A percentile compares a stretch with the other conserved stretches of the same genome.
phyloP scores from a whole-genome alignment of 805 yeast species.

The Vanderwaltozyma tropicalis region DNA sequence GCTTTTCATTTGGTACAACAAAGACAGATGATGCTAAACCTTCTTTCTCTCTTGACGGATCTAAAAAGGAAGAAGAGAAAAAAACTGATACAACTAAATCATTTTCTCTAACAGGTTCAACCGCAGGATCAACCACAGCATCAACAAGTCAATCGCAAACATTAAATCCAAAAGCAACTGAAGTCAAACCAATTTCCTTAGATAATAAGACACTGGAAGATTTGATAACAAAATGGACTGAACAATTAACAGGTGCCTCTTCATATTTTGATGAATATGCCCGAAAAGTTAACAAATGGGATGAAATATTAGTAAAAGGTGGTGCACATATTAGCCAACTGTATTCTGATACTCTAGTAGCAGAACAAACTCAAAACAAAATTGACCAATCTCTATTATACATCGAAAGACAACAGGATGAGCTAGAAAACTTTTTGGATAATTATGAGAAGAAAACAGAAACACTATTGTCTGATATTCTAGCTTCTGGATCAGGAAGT shows the following conservation, averaged over 20 bases:
- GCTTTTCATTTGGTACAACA: constrained; percentile 9
- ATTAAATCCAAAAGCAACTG: constrained; percentile 39
- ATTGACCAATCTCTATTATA: constrained; percentile 82
- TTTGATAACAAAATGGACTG: constrained; percentile 85
- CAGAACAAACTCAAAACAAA: constrained; percentile 75
- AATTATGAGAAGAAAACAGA: constrained; percentile 54
- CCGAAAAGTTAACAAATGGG: constrained; percentile 73
- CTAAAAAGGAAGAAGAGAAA: neutral
- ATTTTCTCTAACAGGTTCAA: no score
- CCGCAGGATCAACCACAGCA: neutral
- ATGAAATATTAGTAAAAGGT: constrained; percentile 66
- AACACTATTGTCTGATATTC: constrained; percentile 28
- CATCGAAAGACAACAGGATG: constrained; percentile 87
- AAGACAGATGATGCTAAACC: constrained; percentile 4
- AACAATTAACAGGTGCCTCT: constrained; percentile 65
- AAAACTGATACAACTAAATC: neutral
- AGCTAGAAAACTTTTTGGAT: constrained; percentile 69
- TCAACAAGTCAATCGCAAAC: constrained; percentile 8
- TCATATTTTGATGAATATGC: constrained; percentile 69
- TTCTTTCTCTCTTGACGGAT: constrained; percentile 8
- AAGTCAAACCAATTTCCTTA: constrained; percentile 62
- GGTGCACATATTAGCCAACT: constrained; percentile 75
- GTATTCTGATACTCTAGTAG: constrained; percentile 65
- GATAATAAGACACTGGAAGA: constrained; percentile 91
- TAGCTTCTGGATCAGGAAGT: constrained; percentile 20